Percentiles rank a stretch among this genome's conserved stretches.
Conservation (phyloP, 108 stramenopile genomes). For the Epithemia pelagica region DNA sequence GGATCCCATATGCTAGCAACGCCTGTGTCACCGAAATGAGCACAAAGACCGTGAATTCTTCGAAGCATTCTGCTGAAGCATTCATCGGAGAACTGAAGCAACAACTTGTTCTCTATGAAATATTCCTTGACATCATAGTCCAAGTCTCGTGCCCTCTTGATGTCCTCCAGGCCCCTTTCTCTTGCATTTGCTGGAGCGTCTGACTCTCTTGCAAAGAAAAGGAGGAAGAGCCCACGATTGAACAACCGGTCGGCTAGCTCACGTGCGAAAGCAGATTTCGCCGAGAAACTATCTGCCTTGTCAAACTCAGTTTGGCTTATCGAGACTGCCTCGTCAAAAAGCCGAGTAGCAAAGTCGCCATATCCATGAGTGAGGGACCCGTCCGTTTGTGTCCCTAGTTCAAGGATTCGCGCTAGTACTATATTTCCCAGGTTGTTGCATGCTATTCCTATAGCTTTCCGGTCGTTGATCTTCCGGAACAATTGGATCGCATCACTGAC, state of each 20-base stretch:
- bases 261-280: constrained; percentile 34
- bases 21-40: constrained; percentile 23
- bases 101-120: constrained; percentile 25
- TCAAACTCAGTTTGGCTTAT: constrained; percentile 38
- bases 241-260: constrained; percentile 55
- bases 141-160: constrained; percentile 16
- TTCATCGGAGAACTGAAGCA: constrained; percentile 26
- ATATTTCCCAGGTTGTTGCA: constrained; percentile 59
- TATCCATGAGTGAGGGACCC: constrained; percentile 15
- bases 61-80: constrained; percentile 37
- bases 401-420: constrained; percentile 19
- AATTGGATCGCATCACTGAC: constrained; percentile 40
- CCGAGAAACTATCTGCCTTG: constrained; percentile 12
- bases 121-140: constrained; percentile 39
- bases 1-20: constrained; percentile 39
- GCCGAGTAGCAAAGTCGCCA: constrained; percentile 2
- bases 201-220: constrained; percentile 25
- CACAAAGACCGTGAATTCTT: constrained; percentile 33
- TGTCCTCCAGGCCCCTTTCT: constrained; percentile 10
- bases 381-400: constrained; percentile 9
- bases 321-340: constrained; percentile 27
- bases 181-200: constrained; percentile 18
- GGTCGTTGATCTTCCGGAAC: constrained; percentile 47
- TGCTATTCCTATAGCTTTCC: constrained; percentile 55
- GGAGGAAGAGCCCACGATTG: constrained; percentile 54